phyloP scores from a whole-genome alignment of 2,329 filamentous ascomycete species.

The Cercospora janseana region DNA sequence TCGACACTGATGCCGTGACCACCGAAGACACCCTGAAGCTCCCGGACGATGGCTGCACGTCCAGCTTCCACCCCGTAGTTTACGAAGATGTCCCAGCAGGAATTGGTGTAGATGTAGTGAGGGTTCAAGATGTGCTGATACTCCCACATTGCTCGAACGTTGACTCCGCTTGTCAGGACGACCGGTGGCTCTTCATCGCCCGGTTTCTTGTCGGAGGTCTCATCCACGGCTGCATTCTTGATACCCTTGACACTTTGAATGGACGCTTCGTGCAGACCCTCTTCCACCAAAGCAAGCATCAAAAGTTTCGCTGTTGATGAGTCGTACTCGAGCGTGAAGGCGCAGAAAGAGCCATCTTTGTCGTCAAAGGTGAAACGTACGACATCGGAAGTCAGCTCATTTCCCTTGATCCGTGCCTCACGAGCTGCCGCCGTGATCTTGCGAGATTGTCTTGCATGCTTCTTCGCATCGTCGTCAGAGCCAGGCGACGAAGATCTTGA shows the following conservation, averaged over 20 bases:
- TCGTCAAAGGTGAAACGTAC: constrained; percentile 79
- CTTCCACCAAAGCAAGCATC: constrained; percentile 86
- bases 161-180: constrained; percentile 80
- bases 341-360: constrained; percentile 68
- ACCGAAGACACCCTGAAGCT: constrained; percentile 81
- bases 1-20: constrained; percentile 92
- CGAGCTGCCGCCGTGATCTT: constrained; percentile 53
- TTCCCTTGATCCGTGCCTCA: constrained; percentile 63
- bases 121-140: constrained; percentile 84
- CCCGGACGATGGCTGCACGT: constrained; percentile 78
- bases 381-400: constrained; percentile 59
- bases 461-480: constrained; percentile 32
- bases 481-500: constrained; percentile 40
- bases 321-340: constrained; percentile 79
- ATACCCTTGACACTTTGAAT: constrained; percentile 84
- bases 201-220: constrained; percentile 56
- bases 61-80: constrained; percentile 93
- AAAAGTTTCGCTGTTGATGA: constrained; percentile 81
- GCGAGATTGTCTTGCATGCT: constrained; percentile 3
- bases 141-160: constrained; percentile 85
- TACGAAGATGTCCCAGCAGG: constrained; percentile 78
- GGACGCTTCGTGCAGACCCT: constrained; percentile 71
- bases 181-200: constrained; percentile 44
- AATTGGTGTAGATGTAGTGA: constrained; percentile 84
- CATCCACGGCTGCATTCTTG: constrained; percentile 66